phyloP scores from a whole-genome alignment of 257 asterid species.

The Misopates orontium region DNA sequence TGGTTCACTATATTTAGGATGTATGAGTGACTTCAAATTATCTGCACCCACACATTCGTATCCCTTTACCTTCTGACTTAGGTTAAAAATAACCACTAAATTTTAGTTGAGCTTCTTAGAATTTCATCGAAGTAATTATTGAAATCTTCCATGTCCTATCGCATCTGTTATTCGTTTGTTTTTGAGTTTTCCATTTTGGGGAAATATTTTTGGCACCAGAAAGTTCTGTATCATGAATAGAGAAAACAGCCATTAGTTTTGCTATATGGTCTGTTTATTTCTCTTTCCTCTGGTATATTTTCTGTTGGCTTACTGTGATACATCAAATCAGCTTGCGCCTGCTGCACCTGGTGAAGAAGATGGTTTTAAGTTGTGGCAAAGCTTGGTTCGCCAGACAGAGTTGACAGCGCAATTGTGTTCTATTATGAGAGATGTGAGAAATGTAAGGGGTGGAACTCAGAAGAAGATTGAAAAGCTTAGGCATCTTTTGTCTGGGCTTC shows the following conservation, averaged over 20 bases:
- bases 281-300: conserved; percentile 10
- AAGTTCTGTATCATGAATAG: conserved; percentile 12
- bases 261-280: background rate
- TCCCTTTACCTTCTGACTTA: conserved; percentile 1
- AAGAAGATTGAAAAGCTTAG: conserved; percentile 97
- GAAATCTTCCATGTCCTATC: background rate
- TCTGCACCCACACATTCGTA: background rate
- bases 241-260: conserved; percentile 18
- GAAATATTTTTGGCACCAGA: conserved; percentile 7
- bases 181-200: conserved; percentile 3
- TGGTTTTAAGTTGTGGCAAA: conserved; percentile 93
- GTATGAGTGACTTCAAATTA: conserved; percentile 3
- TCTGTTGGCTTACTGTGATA: conserved; percentile 34
- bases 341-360: conserved; percentile 69
- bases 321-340: conserved; percentile 59
- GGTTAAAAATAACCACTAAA: conserved; percentile 8
- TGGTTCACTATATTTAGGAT: conserved; percentile 17
- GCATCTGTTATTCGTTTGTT: background rate
- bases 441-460: conserved; percentile 92
- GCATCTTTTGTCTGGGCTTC: conserved; percentile 94
- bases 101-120: conserved; percentile 1
- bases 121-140: background rate
- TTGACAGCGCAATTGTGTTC: conserved; percentile 94
- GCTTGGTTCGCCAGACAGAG: conserved; percentile 95
- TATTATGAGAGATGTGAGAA: conserved; percentile 89